These are phyloP conservation scores for Triangularia setosa DNA, from an alignment of 2,329 filamentous ascomycete species.

Conservation along the genomic window DNA sequence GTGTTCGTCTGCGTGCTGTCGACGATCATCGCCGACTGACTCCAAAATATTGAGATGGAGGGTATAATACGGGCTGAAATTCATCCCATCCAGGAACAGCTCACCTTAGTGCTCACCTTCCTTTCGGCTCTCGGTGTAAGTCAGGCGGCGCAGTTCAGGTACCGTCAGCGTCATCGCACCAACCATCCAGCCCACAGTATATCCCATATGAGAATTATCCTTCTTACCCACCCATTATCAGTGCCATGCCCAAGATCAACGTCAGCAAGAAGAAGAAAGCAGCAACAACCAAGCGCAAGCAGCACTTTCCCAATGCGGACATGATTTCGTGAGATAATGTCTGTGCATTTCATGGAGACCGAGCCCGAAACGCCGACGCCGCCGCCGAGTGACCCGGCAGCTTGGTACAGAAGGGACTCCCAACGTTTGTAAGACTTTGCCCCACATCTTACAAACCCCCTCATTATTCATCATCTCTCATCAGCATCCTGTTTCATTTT, in stretches of 20 bases:
- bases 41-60: neutral
- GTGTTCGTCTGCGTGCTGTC: neutral
- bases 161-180: neutral
- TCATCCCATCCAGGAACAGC: neutral
- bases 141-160: neutral
- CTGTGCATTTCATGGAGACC: neutral
- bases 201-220: neutral
- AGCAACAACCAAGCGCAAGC: neutral
- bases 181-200: neutral
- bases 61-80: neutral
- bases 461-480: neutral
- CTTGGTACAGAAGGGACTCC: slow-evolving; percentile 17
- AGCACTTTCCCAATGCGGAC: neutral
- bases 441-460: no score
- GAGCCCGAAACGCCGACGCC: neutral
- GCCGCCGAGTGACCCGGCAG: slow-evolving; percentile 16
- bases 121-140: neutral
- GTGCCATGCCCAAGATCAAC: neutral
- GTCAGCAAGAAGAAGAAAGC: neutral
- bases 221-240: neutral
- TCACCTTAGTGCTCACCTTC: neutral
- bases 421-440: neutral
- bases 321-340: neutral
- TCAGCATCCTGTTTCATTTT: neutral
- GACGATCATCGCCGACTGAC: neutral